Conservation (phyloP, 2,329 filamentous ascomycete species). For the Curvularia sp. region DNA sequence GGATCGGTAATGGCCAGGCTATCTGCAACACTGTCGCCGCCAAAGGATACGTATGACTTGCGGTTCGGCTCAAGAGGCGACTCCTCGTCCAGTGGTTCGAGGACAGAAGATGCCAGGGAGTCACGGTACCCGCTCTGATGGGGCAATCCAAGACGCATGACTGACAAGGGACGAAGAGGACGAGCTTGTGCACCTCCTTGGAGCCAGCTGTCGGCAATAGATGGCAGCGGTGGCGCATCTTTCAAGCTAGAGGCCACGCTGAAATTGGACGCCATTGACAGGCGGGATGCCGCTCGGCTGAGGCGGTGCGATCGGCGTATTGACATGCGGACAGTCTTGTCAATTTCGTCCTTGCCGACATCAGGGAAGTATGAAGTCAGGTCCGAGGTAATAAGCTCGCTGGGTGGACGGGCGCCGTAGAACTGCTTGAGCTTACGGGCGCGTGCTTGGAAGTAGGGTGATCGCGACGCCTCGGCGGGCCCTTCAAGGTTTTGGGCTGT, state of each 20-base stretch:
- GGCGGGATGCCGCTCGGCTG: constrained; percentile 88
- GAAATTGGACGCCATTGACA: constrained; percentile 92
- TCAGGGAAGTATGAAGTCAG: constrained; percentile 97
- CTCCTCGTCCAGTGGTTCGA: constrained; percentile 91
- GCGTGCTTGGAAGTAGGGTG: constrained; percentile 51
- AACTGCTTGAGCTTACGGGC: constrained; percentile 74
- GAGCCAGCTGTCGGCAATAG: constrained; percentile 93
- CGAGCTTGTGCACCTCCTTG: constrained; percentile 59
- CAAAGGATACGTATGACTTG: constrained; percentile 93
- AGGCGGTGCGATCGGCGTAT: constrained; percentile 88
- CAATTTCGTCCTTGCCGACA: constrained; percentile 91
- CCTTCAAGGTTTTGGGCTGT: constrained; percentile 58
- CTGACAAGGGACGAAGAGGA: constrained; percentile 65
- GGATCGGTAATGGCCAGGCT: constrained; percentile 77
- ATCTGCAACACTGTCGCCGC: constrained; percentile 73
- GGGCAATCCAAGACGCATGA: constrained; percentile 64
- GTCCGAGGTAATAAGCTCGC: constrained; percentile 96
- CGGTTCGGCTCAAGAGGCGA: constrained; percentile 84
- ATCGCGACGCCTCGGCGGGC: constrained; percentile 38
- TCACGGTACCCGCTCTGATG: constrained; percentile 75
- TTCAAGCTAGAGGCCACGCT: constrained; percentile 91
- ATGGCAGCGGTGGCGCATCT: constrained; percentile 93
- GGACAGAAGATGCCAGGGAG: constrained; percentile 85
- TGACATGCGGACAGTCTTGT: constrained; percentile 91
- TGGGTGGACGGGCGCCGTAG: constrained; percentile 89